Percentiles rank a stretch among this genome's conserved stretches.
Conservation (phyloP, 2,329 filamentous ascomycete genomes). For the Colletotrichum phormii region DNA sequence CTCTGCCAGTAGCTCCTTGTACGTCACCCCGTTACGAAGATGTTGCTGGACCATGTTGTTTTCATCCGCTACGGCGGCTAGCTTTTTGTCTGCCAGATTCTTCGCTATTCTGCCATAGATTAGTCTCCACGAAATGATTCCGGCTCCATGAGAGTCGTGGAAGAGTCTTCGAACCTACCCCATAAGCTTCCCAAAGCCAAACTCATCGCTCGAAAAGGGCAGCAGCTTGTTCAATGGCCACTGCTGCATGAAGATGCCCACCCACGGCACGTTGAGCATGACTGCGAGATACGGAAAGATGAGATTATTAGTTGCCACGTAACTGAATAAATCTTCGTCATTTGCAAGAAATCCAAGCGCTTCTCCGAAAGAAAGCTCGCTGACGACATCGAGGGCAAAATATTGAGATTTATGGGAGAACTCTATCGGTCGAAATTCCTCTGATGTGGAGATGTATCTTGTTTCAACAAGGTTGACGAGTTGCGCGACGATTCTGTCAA, state of each 20-base stretch:
- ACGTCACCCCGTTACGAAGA: slow-evolving; percentile 41
- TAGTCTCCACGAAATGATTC: not conserved
- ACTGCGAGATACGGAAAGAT: slow-evolving; percentile 34
- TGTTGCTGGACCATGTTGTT: slow-evolving; percentile 46
- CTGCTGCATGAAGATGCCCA: slow-evolving; percentile 40
- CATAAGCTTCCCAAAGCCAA: slow-evolving; percentile 48
- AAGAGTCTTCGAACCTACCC: slow-evolving; percentile 33
- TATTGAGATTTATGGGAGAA: slow-evolving; percentile 32
- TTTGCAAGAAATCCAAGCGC: slow-evolving; percentile 42
- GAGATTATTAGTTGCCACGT: slow-evolving; percentile 34
- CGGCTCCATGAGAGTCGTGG: too few species aligned
- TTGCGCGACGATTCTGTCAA: slow-evolving; percentile 21
- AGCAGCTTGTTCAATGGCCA: slow-evolving; percentile 38
- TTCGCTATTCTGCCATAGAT: slow-evolving; percentile 41
- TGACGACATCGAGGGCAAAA: slow-evolving; percentile 43
- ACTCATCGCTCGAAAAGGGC: slow-evolving; percentile 41
- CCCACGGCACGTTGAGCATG: slow-evolving; percentile 40
- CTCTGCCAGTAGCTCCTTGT: slow-evolving; percentile 43
- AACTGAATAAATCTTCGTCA: slow-evolving; percentile 41
- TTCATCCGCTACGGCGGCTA: slow-evolving; percentile 40
- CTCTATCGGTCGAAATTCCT: slow-evolving; percentile 27
- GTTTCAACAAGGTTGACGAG: slow-evolving; percentile 26
- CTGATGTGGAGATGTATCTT: slow-evolving; percentile 19
- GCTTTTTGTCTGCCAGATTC: slow-evolving; percentile 40
- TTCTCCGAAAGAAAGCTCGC: slow-evolving; percentile 41